These are phyloP conservation scores for Sporothrix humicola DNA, from an alignment of 2,329 filamentous ascomycete species.

Conservation along the genomic window DNA sequence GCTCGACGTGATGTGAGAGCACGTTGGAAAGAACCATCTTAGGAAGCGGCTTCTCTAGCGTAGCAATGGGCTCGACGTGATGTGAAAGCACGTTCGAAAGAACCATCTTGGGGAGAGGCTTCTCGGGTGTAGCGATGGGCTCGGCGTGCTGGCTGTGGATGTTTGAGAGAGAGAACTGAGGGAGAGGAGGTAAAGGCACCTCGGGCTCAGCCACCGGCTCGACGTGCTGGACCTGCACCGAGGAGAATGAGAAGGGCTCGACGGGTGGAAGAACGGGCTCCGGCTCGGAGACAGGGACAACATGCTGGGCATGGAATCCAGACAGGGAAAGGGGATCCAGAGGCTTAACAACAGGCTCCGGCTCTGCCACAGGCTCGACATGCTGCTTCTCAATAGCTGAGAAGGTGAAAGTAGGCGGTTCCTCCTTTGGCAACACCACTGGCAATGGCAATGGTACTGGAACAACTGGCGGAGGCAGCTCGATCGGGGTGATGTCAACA, in stretches of 20 bases:
- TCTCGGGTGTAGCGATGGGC: constrained; percentile 38
- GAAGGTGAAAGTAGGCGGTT: constrained; percentile 40
- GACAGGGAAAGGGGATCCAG: constrained; percentile 37
- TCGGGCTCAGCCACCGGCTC: constrained; percentile 40
- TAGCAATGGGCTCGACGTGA: constrained; percentile 42
- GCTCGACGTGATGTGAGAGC: constrained; percentile 32
- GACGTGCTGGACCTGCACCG: constrained; percentile 35
- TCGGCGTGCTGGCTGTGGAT: constrained; percentile 46
- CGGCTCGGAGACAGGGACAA: constrained; percentile 41
- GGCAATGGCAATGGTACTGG: constrained; percentile 26
- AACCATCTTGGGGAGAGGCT: constrained; percentile 42
- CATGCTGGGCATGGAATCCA: constrained; percentile 43
- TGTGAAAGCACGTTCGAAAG: constrained; percentile 49
- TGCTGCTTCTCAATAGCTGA: constrained; percentile 54
- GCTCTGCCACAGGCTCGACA: constrained; percentile 52
- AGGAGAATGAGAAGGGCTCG: constrained; percentile 39
- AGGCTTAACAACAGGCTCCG: constrained; percentile 38
- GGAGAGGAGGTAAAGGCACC: constrained; percentile 32
- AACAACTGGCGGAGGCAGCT: constrained; percentile 29
- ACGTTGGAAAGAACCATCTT: constrained; percentile 35
- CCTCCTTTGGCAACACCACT: constrained; percentile 30
- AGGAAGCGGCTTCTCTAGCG: constrained; percentile 33
- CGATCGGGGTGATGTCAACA: constrained; percentile 35
- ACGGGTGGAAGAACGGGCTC: constrained; percentile 37
- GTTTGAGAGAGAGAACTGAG: constrained; percentile 48